A percentile compares a stretch with the other conserved stretches of the same genome.
These are phyloP conservation scores for thale cress (Arabidopsis thaliana) DNA, from an alignment of 345 rosid genomes.

Conservation along the genomic window DNA sequence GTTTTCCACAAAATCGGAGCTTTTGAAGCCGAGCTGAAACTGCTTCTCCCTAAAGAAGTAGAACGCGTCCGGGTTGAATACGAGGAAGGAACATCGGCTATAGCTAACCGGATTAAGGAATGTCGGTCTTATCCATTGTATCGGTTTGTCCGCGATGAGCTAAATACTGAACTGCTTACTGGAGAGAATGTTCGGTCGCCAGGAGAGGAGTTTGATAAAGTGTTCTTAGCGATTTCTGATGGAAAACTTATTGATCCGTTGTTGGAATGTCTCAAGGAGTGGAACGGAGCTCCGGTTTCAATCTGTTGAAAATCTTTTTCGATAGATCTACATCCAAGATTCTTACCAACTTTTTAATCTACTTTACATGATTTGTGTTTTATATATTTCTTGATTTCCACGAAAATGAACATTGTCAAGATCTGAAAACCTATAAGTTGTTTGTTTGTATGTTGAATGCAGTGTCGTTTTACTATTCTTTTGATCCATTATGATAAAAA, in stretches of 20 bases:
- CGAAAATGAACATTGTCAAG: conserved; percentile 5
- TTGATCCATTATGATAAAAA: no score
- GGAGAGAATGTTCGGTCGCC: conserved; percentile 73
- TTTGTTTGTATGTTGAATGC: conserved; percentile 21
- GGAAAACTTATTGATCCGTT: conserved; percentile 81
- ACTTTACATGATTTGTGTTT: not conserved
- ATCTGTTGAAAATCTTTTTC: conserved; percentile 37
- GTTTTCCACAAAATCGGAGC: conserved; percentile 69
- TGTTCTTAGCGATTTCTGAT: conserved; percentile 66
- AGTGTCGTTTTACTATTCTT: no score
- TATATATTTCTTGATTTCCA: conserved; percentile 9
- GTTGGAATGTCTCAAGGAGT: conserved; percentile 66
- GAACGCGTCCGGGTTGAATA: conserved; percentile 53
- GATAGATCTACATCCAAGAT: not conserved
- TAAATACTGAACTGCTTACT: conserved; percentile 55
- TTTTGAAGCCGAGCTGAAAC: conserved; percentile 67
- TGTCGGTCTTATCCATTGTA: conserved; percentile 79
- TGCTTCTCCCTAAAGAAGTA: conserved; percentile 64
- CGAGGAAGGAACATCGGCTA: conserved; percentile 57
- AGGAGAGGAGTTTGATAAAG: conserved; percentile 76
- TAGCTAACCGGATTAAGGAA: conserved; percentile 66
- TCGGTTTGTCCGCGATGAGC: conserved; percentile 66
- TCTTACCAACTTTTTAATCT: not conserved
- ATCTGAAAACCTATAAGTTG: conserved; percentile 2
- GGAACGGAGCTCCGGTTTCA: conserved; percentile 73